Conservation (phyloP, 2,329 filamentous ascomycete genomes). For the Trichoderma guizhouense region DNA sequence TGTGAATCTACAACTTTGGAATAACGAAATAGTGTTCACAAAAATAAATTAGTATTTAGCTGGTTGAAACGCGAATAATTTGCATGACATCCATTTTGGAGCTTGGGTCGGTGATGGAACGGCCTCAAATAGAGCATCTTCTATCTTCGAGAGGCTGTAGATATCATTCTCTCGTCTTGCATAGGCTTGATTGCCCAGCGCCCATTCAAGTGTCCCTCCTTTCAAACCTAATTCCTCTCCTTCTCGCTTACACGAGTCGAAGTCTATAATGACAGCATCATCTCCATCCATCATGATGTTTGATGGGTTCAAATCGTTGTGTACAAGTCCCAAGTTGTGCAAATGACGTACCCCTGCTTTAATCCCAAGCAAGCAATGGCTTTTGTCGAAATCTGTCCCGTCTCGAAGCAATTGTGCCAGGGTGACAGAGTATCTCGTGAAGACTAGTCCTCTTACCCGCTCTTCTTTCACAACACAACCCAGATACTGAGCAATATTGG, state of each 20-base stretch:
- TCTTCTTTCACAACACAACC: background rate
- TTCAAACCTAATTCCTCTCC: background rate
- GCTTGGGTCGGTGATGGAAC: too few species aligned
- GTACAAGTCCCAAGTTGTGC: background rate
- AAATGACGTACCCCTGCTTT: background rate
- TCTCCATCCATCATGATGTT: background rate
- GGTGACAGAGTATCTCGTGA: background rate
- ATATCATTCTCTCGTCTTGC: background rate
- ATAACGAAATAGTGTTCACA: too few species aligned
- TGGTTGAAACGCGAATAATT: too few species aligned
- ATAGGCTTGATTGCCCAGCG: background rate
- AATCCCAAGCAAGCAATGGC: background rate
- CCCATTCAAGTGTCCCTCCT: background rate
- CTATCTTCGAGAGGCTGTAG: background rate
- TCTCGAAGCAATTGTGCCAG: background rate
- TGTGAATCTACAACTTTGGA: too few species aligned
- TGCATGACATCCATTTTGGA: too few species aligned
- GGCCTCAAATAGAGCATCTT: background rate
- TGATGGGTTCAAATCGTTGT: background rate
- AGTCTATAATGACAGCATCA: background rate
- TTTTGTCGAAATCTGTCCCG: background rate
- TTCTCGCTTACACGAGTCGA: background rate
- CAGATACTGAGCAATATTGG: background rate
- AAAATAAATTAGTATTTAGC: too few species aligned
- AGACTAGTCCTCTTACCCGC: background rate